Percentiles rank a stretch among this genome's conserved stretches.
Evolutionary conservation across 192 early-diverging fungal genomes (phyloP).

Genomic region (Borealophlyctis nickersoniae): DNA sequence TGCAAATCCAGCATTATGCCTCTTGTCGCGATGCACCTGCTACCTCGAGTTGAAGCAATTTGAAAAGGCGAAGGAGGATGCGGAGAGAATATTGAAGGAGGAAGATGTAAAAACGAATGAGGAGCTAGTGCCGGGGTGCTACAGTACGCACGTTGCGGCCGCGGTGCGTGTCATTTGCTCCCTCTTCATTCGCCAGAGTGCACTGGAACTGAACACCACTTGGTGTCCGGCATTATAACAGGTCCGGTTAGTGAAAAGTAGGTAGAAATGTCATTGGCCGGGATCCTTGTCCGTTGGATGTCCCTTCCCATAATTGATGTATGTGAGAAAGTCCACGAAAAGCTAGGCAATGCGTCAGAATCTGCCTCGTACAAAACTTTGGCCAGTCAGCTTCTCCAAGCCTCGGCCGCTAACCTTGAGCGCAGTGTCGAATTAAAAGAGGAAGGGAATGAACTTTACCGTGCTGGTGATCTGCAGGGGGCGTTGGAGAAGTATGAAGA

Average conservation of each 20-base stretch:
- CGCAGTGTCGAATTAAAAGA: conserved; percentile 21
- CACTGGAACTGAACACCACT: too few species aligned
- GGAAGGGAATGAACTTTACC: conserved; percentile 28
- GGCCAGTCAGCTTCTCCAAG: conserved; percentile 29
- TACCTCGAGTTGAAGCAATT: conserved; percentile 22
- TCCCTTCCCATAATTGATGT: too few species aligned
- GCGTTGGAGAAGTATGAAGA: conserved; percentile 22
- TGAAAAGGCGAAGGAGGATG: conserved; percentile 21
- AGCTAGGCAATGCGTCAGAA: conserved; percentile 14
- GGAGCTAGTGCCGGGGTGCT: conserved; percentile 31
- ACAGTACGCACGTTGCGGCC: conserved; percentile 27
- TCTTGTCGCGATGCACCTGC: not conserved
- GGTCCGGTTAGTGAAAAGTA: too few species aligned
- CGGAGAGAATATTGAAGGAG: conserved; percentile 15
- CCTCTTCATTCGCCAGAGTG: too few species aligned
- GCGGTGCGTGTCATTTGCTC: too few species aligned
- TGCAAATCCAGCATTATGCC: not conserved
- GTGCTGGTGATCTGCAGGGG: not conserved
- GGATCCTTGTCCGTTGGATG: too few species aligned
- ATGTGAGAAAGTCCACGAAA: conserved; percentile 18
- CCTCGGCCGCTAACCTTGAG: conserved; percentile 8
- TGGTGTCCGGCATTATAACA: too few species aligned
- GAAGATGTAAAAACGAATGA: conserved; percentile 14
- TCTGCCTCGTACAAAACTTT: conserved; percentile 24
- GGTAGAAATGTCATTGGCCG: too few species aligned